A percentile compares a stretch with the other conserved stretches of the same genome.
Conservation (phyloP, 257 asterid species). For the Ophiorrhiza pumila region DNA sequence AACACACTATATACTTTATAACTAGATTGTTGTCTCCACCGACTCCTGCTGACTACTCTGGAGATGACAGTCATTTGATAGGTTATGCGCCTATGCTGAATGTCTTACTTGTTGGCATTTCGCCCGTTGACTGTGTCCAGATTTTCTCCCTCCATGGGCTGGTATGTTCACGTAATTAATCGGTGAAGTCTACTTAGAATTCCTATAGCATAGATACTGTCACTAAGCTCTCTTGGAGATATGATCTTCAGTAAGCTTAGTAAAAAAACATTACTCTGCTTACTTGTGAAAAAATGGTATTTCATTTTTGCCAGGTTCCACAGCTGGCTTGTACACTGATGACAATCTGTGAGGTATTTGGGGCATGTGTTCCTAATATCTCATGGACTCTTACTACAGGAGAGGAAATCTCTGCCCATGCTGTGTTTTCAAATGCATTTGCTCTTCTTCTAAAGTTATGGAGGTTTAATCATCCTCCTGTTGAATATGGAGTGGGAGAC, state of each 20-base stretch:
- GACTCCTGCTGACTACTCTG: conserved; percentile 56
- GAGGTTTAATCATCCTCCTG: conserved; percentile 93
- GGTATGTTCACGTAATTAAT: conserved; percentile 39
- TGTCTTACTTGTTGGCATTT: conserved; percentile 84
- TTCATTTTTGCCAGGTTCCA: conserved; percentile 69
- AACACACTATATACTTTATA: conserved; percentile 72
- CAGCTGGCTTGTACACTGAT: conserved; percentile 87
- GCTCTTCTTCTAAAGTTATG: conserved; percentile 90
- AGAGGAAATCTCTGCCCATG: conserved; percentile 82
- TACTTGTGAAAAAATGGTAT: neutral
- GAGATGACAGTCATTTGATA: conserved; percentile 75
- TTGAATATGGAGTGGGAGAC: conserved; percentile 88
- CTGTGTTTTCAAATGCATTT: conserved; percentile 88
- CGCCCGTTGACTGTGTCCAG: conserved; percentile 91
- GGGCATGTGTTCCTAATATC: conserved; percentile 69
- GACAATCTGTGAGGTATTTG: conserved; percentile 91
- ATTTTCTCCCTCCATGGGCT: conserved; percentile 93
- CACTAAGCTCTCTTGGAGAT: neutral
- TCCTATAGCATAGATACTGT: neutral
- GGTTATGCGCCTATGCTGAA: conserved; percentile 81
- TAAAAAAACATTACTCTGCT: neutral
- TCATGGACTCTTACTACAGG: conserved; percentile 71
- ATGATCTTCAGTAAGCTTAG: neutral
- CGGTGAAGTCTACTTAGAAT: neutral
- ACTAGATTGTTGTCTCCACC: conserved; percentile 89